Evolutionary conservation across 179 eudicot species (phyloP), one percentile per base, ranked within the genome.

Genomic region (Carnegiea gigantea): DNA sequence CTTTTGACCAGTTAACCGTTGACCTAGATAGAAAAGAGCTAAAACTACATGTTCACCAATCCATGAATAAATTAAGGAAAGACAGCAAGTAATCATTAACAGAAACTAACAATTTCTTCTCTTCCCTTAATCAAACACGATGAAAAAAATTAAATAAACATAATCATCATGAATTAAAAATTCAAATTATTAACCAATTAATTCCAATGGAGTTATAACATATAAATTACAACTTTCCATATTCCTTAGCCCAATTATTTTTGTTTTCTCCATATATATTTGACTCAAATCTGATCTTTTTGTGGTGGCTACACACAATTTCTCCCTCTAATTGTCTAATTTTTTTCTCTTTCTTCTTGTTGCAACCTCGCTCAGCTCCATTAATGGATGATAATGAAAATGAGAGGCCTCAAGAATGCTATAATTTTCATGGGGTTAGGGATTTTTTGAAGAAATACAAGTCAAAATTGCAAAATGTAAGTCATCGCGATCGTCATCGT

Each of bases 401-500:
- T 15, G 74, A 64, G 33, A 82, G 43, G 1, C 40, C 82, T n/a
- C 82, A 49, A 33, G 70, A 74, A 8, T 74, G 85, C 68, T 75
- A 83, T 36, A 48, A 62, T 51, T 64, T 83, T 24, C 85, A 60
- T 0, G 68, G 38, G 5, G 13, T 83, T 67, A 57, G 79, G 26
- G 49, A 78, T 36, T 33, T 83, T 79, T 67, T 53, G 70, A 83
- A 65, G 76, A 78, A 65, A 65, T 73, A 78, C n/a, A 83, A 74
- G 65, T 79, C 76, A 24, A 40, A 62, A 65, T 33, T 51, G 46
- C 24, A 6, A 83, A 79, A 75, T 26, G 68, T n/a, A 14, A 77
- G 64, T 40, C 23, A 78, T 64, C 75, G 67, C 73, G 68, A 81
- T 26, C 53, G 36, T 17, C 17, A 3, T 68, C 76, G 53, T 10